Percentiles rank a stretch among this genome's conserved stretches.
phyloP scores from a whole-genome alignment of 192 early-diverging fungal species.

The Podila horticola region DNA sequence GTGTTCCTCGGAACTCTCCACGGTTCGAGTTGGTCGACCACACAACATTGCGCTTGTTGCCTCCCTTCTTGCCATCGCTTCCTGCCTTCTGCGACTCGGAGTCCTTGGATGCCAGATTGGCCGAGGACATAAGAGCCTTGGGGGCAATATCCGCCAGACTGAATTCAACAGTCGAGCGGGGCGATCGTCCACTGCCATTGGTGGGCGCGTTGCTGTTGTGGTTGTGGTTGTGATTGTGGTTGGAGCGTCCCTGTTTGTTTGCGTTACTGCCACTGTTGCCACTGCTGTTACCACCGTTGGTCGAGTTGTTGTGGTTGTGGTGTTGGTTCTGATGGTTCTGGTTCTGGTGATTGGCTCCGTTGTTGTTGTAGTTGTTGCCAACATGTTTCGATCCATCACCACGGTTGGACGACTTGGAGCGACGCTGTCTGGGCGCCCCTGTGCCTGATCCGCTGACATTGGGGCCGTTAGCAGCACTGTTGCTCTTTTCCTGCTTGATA shows the following conservation, averaged over 20 bases:
- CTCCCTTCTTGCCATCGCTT: constrained; percentile 14
- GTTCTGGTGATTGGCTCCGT: constrained; percentile 1
- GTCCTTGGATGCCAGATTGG: not conserved
- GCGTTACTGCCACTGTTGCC: constrained; percentile 8
- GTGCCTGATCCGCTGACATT: not conserved
- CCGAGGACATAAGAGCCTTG: not conserved
- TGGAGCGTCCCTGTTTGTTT: constrained; percentile 9
- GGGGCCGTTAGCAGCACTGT: not conserved
- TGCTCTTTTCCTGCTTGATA: not conserved
- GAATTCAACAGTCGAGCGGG: constrained; percentile 35
- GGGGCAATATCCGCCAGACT: constrained; percentile 44
- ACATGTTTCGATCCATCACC: constrained; percentile 16
- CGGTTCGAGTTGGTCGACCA: constrained; percentile 50
- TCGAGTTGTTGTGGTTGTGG: not conserved
- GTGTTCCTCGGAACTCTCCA: constrained; percentile 24
- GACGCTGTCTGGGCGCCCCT: not conserved
- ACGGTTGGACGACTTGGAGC: constrained; percentile 6
- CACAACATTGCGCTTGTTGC: constrained; percentile 20
- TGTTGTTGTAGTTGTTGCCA: constrained; percentile 12
- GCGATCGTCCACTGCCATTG: constrained; percentile 14
- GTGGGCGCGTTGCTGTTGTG: constrained; percentile 1
- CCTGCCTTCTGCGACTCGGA: not conserved
- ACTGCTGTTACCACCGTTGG: not conserved
- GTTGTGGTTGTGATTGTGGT: not conserved
- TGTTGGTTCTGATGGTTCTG: not conserved